Base-by-base conservation (phyloP, 805 yeast species). In the Allodekkera sacchari region DNA sequence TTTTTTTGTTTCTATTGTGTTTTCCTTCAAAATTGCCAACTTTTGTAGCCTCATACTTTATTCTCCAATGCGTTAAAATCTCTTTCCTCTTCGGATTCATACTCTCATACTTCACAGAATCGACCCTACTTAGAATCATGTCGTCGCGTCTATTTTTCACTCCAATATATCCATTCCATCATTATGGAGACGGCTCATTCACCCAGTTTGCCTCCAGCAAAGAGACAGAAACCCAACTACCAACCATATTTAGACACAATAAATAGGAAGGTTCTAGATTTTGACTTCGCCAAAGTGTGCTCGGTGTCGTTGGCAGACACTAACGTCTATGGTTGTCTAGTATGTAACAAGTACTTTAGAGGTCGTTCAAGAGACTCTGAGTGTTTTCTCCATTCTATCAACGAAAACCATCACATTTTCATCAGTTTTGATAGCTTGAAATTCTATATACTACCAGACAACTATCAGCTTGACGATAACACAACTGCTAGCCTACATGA, bases 301-400 rank as follows among this genome's bases (percentile, higher is more conserved):
- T 64, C 73, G 26, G 69, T 77, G 0, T 68, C 85, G 0, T 57
- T 82, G 15, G 64, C 83, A 1, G 66, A 61, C 23, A 57, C 67
- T 14, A 78, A 80, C 44, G 68, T 83, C 1, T 80, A 82, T 45
- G 74, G 83, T 20, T 83, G 94, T 47, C 55, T 83, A 14, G 66
- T 66, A 0, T 83, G 94, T 55, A 89, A 88, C 21, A 76, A 70
- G 44, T 83, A 74, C 53, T 67, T 73, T 32, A 78, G 75, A 42
- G 94, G 94, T 1, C 62, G 85, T 16, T 68, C 74, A 1, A 59
- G 54, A 35, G 50, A 68, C n/a, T 71, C 88, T 1, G 76, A 76
- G 15, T 87, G 88, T 0, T 79, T 74, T 44, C 47, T 60, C 11
- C 94, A 83, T 50, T 67, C 85, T 2, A 61, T 83, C 13, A 66